Conservation (phyloP, 1,139 yeast genomes). For the Taphrina populina region DNA sequence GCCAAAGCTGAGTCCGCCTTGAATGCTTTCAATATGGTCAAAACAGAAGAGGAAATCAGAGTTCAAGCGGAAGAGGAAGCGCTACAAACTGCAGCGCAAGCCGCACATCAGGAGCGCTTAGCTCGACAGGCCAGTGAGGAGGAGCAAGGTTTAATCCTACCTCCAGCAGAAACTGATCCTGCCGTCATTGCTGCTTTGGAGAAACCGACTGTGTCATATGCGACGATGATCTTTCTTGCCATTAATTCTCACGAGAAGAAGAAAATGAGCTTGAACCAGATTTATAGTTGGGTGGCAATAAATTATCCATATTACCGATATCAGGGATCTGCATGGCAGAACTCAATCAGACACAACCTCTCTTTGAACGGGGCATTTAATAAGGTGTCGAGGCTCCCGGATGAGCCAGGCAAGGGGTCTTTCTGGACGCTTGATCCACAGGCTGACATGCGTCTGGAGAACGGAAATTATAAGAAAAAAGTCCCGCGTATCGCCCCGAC, state of each 20-base stretch:
- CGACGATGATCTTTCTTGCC: conserved; percentile 75
- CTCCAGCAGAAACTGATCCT: conserved; percentile 31
- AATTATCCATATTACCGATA: conserved; percentile 86
- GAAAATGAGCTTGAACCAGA: conserved; percentile 74
- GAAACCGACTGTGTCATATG: conserved; percentile 79
- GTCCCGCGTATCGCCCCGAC: conserved; percentile 44
- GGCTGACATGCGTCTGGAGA: conserved; percentile 48
- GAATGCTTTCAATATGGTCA: neutral
- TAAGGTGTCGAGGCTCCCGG: conserved; percentile 65
- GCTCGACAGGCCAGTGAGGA: conserved; percentile 24
- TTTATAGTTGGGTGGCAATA: conserved; percentile 81
- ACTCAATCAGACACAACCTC: conserved; percentile 82
- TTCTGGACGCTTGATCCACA: conserved; percentile 74
- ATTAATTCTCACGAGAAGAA: conserved; percentile 60
- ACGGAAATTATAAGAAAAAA: conserved; percentile 56
- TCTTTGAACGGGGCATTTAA: conserved; percentile 81
- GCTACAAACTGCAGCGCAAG: conserved; percentile 15
- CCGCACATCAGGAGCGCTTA: conserved; percentile 21
- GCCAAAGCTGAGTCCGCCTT: neutral
- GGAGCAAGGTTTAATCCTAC: conserved; percentile 27
- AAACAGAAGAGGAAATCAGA: conserved; percentile 16
- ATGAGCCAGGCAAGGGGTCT: conserved; percentile 68
- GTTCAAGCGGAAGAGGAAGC: conserved; percentile 15
- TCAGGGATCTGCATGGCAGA: conserved; percentile 98
- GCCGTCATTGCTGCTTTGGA: conserved; percentile 40